Evolutionary conservation across 352 stramenopile genomes (phyloP).

Genomic region (Phytophthora aleatoria): DNA sequence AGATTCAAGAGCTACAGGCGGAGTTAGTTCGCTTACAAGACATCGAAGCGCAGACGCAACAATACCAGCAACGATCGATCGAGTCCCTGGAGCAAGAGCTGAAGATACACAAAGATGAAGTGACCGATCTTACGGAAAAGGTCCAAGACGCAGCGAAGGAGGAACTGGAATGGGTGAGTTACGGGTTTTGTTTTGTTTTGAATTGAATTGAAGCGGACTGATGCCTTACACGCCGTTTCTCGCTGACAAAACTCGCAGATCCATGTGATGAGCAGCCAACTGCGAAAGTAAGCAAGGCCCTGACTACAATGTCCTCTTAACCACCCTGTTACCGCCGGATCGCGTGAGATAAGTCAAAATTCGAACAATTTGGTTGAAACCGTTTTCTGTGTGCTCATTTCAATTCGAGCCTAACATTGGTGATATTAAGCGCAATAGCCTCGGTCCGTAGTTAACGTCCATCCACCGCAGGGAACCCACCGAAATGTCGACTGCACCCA

Average conservation of each 20-base stretch:
- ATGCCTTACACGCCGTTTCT: background rate
- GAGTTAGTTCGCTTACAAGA: slow-evolving; percentile 27
- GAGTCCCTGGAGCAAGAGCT: slow-evolving; percentile 34
- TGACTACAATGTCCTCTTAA: too few species aligned
- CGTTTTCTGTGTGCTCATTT: too few species aligned
- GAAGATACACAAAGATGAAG: slow-evolving; percentile 18
- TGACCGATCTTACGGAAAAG: slow-evolving; percentile 14
- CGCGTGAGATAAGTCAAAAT: too few species aligned
- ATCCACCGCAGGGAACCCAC: too few species aligned
- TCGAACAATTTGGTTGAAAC: too few species aligned
- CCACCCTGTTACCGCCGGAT: too few species aligned
- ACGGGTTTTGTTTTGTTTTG: too few species aligned
- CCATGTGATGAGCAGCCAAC: slow-evolving; percentile 14
- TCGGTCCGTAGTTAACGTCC: too few species aligned
- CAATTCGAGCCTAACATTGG: too few species aligned
- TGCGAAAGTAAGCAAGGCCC: slow-evolving; percentile 11
- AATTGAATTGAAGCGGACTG: background rate
- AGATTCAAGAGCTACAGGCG: slow-evolving; percentile 22
- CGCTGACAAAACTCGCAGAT: slow-evolving; percentile 2
- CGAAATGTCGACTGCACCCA: too few species aligned
- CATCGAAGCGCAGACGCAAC: slow-evolving; percentile 13
- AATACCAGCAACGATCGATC: slow-evolving; percentile 26
- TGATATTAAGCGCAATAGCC: too few species aligned
- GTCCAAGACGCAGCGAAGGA: slow-evolving; percentile 22
- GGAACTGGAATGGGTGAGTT: slow-evolving; percentile 28